phyloP scores from a whole-genome alignment of 2,329 filamentous ascomycete genomes.

The Ophiostoma novo-ulmi region DNA sequence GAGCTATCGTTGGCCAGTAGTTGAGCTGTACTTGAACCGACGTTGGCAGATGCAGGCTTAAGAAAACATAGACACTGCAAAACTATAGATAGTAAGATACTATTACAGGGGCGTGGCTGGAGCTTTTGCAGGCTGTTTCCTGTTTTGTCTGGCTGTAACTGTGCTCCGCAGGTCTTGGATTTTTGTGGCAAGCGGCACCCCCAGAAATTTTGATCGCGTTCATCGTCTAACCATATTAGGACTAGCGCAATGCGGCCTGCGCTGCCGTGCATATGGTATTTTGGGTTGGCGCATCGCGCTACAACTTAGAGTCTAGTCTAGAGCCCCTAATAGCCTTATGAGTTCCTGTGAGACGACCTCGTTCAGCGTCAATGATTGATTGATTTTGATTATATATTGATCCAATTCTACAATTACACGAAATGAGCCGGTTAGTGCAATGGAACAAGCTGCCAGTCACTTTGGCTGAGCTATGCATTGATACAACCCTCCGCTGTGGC shows the following conservation, averaged over 20 bases:
- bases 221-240: constrained; percentile 37
- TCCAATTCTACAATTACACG: not conserved
- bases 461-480: constrained; percentile 82
- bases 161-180: not conserved
- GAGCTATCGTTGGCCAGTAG: not conserved
- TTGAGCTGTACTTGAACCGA: not conserved
- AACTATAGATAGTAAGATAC: not conserved
- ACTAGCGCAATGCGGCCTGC: constrained; percentile 13
- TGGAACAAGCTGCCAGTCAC: constrained; percentile 85
- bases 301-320: not conserved
- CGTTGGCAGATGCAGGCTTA: not conserved
- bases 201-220: constrained; percentile 31
- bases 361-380: not conserved
- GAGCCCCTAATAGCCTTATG: not conserved
- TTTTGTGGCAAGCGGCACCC: constrained; percentile 15
- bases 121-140: constrained; percentile 17
- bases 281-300: not conserved
- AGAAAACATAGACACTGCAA: not conserved
- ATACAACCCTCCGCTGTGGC: constrained; percentile 88
- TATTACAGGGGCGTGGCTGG: constrained; percentile 15
- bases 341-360: not conserved
- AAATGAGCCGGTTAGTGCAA: constrained; percentile 38
- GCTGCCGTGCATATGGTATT: not conserved
- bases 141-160: not conserved
- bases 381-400: not conserved